Conservation (phyloP, 2,329 filamentous ascomycete species). For the Lojkania enalia region DNA sequence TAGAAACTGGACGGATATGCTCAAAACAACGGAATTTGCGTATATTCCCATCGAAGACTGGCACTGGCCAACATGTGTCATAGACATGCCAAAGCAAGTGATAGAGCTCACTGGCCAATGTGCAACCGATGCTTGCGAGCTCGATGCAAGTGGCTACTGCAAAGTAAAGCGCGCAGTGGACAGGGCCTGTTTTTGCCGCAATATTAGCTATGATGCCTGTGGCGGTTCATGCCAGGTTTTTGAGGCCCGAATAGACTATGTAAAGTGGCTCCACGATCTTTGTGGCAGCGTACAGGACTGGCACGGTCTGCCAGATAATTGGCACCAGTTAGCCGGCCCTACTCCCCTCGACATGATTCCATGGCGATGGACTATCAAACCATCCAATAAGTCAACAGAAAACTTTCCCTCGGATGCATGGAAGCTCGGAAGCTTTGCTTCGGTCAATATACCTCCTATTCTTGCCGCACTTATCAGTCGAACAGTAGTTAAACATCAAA, state of each 20-base stretch:
- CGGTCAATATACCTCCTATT: conserved; percentile 25
- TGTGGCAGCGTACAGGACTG: conserved; percentile 34
- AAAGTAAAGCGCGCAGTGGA: conserved; percentile 29
- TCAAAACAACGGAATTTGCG: conserved; percentile 28
- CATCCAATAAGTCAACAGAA: conserved; percentile 11
- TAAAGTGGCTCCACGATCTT: conserved; percentile 36
- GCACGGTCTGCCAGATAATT: conserved; percentile 36
- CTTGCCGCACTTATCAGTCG: conserved; percentile 16
- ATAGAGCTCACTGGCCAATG: conserved; percentile 26
- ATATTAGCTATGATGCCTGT: conserved; percentile 33
- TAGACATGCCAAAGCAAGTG: conserved; percentile 26
- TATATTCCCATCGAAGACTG: conserved; percentile 36
- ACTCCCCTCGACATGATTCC: conserved; percentile 35
- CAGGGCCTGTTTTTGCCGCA: conserved; percentile 34
- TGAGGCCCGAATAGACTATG: conserved; percentile 36
- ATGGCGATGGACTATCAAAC: conserved; percentile 34
- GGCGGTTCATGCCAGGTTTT: conserved; percentile 34
- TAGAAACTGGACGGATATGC: conserved; percentile 28
- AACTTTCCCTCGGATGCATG: conserved; percentile 26
- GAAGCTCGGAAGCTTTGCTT: conserved; percentile 27
- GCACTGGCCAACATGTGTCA: conserved; percentile 31
- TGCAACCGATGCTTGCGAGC: conserved; percentile 36
- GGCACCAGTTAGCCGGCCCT: conserved; percentile 27
- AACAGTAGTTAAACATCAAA: conserved; percentile 4
- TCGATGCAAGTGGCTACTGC: conserved; percentile 37